Base-by-base conservation (phyloP, 352 stramenopile species). In the Phytophthora foliorum region DNA sequence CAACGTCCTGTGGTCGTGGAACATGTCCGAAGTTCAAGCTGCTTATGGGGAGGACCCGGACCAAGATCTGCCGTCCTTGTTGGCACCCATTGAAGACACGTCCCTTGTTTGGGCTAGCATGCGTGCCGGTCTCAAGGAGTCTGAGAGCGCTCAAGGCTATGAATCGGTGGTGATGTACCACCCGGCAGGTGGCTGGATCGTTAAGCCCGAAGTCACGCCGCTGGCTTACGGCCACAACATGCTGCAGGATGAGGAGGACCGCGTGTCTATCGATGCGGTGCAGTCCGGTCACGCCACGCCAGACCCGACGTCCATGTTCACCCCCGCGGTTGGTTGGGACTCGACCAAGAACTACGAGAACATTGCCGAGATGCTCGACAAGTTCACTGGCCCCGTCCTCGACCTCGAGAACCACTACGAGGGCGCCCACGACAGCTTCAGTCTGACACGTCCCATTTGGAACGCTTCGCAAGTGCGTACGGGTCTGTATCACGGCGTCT, bases 391-490 rank as follows among this genome's bases (percentile, higher is more conserved):
- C 8, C 50, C 60, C 1, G 60, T 68, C 3, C 51, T 68, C 16
- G 51, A 68, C 9, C 50, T 68, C 1, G 60, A 68, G 38, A 68
- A 68, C 42, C 61, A 63, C 50, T 62, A 61, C 32, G 44, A 63
- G 19, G 29, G 52, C 2, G 51, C 61, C 1, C 50, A 63, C 61
- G n/a, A 53, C 19, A 34, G 51, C 51, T 68, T 68, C 60, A 32
- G 42, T 17, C 0, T 50, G 49, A 14, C 25, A 3, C 32, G 31
- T 11, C 41, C 32, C n/a, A 42, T 57, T 21, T 69, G 51, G 52
- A 69, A 69, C 22, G 42, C 51, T 16, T 69, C 60, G 9, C 42
- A 62, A 7, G 34, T 69, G 4, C 60, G 60, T 19, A 62, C 42
- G 17, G 60, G 60, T 46, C 60, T 69, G 16, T 69, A 62, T 32